These are phyloP conservation scores for Tubosaeta sp. DNA, from an alignment of 768 basidiomycete genomes.

Conservation along the genomic window DNA sequence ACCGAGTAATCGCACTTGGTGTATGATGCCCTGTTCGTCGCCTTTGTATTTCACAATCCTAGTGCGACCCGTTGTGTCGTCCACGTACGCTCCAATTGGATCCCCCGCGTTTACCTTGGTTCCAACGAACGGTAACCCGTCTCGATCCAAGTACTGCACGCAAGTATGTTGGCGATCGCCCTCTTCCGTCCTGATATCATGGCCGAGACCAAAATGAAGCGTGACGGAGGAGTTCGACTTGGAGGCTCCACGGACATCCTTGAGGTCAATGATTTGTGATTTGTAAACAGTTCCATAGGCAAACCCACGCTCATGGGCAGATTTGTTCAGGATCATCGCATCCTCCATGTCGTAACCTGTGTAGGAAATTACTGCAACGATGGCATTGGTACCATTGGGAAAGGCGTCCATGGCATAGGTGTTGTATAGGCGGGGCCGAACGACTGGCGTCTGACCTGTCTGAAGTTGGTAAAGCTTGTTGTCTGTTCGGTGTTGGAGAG, in stretches of 20 bases:
- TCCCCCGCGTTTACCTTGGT: slow-evolving; percentile 66
- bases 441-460: slow-evolving; percentile 91
- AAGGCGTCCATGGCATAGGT: slow-evolving; percentile 98
- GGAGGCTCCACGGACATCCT: slow-evolving; percentile 66
- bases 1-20: slow-evolving; percentile 90
- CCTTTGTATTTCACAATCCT: slow-evolving; percentile 94
- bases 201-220: slow-evolving; percentile 87
- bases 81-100: slow-evolving; percentile 80
- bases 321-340: slow-evolving; percentile 99
- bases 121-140: slow-evolving; percentile 85
- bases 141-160: slow-evolving; percentile 59
- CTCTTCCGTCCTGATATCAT: slow-evolving; percentile 58
- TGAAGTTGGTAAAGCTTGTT: slow-evolving; percentile 98
- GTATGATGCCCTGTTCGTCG: slow-evolving; percentile 85
- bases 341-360: slow-evolving; percentile 99
- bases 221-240: slow-evolving; percentile 54
- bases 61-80: slow-evolving; percentile 80
- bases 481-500: slow-evolving; percentile 88
- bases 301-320: slow-evolving; percentile 96
- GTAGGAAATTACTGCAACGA: slow-evolving; percentile 99
- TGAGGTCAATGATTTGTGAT: slow-evolving; percentile 85
- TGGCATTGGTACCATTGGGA: slow-evolving; percentile 96
- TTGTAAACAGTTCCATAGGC: slow-evolving; percentile 97
- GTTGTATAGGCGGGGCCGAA: slow-evolving; percentile 87
- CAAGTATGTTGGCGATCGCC: slow-evolving; percentile 44